Base-by-base conservation (phyloP, 352 stramenopile species). In the Phytophthora pluvialis region DNA sequence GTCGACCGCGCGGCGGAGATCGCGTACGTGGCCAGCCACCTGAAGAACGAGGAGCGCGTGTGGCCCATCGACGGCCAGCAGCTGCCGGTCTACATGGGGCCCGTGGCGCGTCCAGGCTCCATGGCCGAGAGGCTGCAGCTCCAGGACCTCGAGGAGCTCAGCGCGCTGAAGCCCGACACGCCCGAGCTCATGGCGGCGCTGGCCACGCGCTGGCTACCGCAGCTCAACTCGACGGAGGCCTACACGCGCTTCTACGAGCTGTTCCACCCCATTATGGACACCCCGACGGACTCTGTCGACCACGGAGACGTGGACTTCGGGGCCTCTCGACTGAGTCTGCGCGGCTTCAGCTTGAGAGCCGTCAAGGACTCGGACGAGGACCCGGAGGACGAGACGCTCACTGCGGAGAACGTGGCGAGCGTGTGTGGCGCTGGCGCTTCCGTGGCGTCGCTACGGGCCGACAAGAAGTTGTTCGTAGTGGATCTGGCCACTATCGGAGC, bases 281-380 rank as follows among this genome's bases (percentile, higher is more conserved):
- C 48, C 3, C 65, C 65, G 0, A 28, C 35, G 25, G 65, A 71
- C 31, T 56, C 54, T 4, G 60, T 66, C 13, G 70, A 88, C 62
- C 71, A 75, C 10, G 75, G 62, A 21, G 77, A 86, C 52, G 72
- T 38, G 11, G 64, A 49, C 49, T 83, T 86, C 47, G 79, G 75
- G 2, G 61, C 57, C 26, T 71, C 80, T 49, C 72, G 79, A 12
- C 38, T 81, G 26, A 73, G 72, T 51, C 51, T 83, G n/a, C 80
- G 81, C 11, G 69, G 72, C 32, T 86, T 86, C 60, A 80, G 64
- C 13, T 51, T 88, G 38, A 59, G 60, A 8, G 74, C 67, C 10
- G 32, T 67, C 4, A n/a, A n/a, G 16, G 40, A 61, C 2, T 28
- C 43, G 0, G 59, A 76, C 60, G 25, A 29, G 0, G 39, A 66